Conservation (phyloP, 1,284 basidiomycete species). For the Xanthoconium separans region DNA sequence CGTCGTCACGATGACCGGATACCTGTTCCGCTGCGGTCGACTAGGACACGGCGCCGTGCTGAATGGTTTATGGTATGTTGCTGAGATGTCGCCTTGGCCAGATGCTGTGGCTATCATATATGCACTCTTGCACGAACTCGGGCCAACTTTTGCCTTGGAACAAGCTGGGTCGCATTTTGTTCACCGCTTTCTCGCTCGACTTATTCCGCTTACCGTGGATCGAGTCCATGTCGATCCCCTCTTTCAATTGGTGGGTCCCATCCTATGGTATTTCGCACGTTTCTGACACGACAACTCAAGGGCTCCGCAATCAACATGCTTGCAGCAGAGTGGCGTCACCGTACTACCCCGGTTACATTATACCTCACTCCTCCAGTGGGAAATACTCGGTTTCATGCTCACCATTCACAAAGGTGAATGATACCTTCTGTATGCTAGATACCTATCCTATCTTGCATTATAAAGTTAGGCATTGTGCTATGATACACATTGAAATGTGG, state of each 20-base stretch:
- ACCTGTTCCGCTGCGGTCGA: slow-evolving; percentile 15
- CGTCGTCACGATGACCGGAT: slow-evolving; percentile 13
- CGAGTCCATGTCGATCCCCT: slow-evolving; percentile 6
- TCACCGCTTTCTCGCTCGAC: slow-evolving; percentile 13
- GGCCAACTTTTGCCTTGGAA: slow-evolving; percentile 14
- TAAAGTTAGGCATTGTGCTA: slow-evolving; percentile 21
- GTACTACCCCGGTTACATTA: background rate
- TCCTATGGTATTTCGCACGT: background rate
- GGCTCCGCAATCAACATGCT: slow-evolving; percentile 13
- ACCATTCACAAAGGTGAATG: slow-evolving; percentile 4
- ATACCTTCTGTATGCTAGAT: slow-evolving; percentile 1
- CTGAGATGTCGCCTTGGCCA: slow-evolving; percentile 12
- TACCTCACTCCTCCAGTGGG: slow-evolving; percentile 5
- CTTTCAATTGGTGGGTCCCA: slow-evolving; percentile 16
- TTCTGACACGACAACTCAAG: slow-evolving; percentile 9
- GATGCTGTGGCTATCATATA: slow-evolving; percentile 23
- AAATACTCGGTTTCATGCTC: background rate
- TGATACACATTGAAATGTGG: slow-evolving; percentile 25
- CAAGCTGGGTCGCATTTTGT: slow-evolving; percentile 13
- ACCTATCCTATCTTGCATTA: slow-evolving; percentile 12
- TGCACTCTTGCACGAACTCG: slow-evolving; percentile 19
- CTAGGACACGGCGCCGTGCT: slow-evolving; percentile 10
- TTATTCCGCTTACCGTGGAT: slow-evolving; percentile 2
- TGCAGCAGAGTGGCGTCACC: slow-evolving; percentile 11
- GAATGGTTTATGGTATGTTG: slow-evolving; percentile 7